These are phyloP conservation scores for Esteya vermicola DNA, from an alignment of 2,329 filamentous ascomycete species.

Conservation along the genomic window DNA sequence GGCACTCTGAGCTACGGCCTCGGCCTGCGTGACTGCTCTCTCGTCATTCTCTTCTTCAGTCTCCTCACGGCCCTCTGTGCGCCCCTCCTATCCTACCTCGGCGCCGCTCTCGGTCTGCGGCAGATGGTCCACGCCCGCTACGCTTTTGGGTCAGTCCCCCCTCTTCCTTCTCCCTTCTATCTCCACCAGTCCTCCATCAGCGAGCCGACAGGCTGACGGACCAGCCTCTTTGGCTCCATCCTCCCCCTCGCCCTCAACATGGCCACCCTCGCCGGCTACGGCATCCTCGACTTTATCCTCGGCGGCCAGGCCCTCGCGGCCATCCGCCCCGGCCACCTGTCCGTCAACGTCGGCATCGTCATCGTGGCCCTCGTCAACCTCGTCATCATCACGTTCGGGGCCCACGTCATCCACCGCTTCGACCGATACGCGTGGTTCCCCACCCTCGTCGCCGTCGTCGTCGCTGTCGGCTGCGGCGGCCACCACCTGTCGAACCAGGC, in stretches of 20 bases:
- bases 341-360: slow-evolving; percentile 43
- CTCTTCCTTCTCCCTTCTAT: not conserved
- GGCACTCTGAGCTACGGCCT: slow-evolving; percentile 37
- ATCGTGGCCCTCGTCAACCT: slow-evolving; percentile 23
- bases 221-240: slow-evolving; percentile 36
- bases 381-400: slow-evolving; percentile 11
- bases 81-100: slow-evolving; percentile 42
- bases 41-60: slow-evolving; percentile 51
- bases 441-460: slow-evolving; percentile 9
- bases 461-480: slow-evolving; percentile 9
- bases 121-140: slow-evolving; percentile 53
- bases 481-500: slow-evolving; percentile 5
- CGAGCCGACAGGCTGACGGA: too few relatives aligned
- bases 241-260: slow-evolving; percentile 49
- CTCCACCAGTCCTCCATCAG: too few relatives aligned
- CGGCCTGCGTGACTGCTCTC: slow-evolving; percentile 37
- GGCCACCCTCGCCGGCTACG: slow-evolving; percentile 49
- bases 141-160: slow-evolving; percentile 35
- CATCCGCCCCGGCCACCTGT: slow-evolving; percentile 32
- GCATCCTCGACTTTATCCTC: slow-evolving; percentile 45
- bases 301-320: slow-evolving; percentile 45
- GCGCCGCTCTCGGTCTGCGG: slow-evolving; percentile 48
- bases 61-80: slow-evolving; percentile 37
- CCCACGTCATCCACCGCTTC: slow-evolving; percentile 10
- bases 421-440: slow-evolving; percentile 11